Evolutionary conservation across 1,284 basidiomycete genomes (phyloP).

Genomic region (Leccinum variabile): DNA sequence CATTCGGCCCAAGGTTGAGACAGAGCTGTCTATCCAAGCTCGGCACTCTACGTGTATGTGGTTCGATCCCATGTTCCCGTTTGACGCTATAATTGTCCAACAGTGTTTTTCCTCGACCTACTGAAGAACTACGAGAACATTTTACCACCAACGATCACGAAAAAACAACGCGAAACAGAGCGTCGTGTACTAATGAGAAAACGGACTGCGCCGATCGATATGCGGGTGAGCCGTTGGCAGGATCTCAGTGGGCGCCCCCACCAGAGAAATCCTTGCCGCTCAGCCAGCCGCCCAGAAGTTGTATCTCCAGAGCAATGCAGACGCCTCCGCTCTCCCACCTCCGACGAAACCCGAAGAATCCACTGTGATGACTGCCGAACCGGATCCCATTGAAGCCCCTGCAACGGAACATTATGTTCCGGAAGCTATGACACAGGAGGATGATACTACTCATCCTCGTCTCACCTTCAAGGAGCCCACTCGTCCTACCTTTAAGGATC

Average conservation of each 20-base stretch:
- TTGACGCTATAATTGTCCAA: conserved; percentile 3
- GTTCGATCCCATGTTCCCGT: background rate
- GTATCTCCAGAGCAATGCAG: conserved; percentile 29
- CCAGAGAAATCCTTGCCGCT: conserved; percentile 81
- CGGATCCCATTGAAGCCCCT: conserved; percentile 7
- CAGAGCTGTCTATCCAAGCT: conserved; percentile 81
- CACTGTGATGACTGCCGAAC: conserved; percentile 11
- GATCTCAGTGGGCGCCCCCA: conserved; percentile 72
- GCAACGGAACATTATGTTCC: background rate
- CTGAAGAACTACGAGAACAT: conserved; percentile 75
- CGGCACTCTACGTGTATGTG: conserved; percentile 74
- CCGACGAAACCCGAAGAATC: conserved; percentile 12
- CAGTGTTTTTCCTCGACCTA: conserved; percentile 83
- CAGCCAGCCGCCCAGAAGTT: conserved; percentile 61
- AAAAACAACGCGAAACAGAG: conserved; percentile 85
- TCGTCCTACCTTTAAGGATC: conserved; percentile 40
- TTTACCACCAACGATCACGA: conserved; percentile 77
- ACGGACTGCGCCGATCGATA: conserved; percentile 85
- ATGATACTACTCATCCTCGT: conserved; percentile 36
- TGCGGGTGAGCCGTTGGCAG: conserved; percentile 74
- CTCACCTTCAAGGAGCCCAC: conserved; percentile 37
- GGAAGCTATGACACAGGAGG: conserved; percentile 23
- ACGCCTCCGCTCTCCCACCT: background rate
- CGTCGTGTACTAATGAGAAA: conserved; percentile 81
- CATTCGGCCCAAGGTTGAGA: conserved; percentile 81